Percentiles rank a stretch among this genome's conserved stretches.
phyloP scores from a whole-genome alignment of 805 yeast species.

The Schwanniomyces sp. region DNA sequence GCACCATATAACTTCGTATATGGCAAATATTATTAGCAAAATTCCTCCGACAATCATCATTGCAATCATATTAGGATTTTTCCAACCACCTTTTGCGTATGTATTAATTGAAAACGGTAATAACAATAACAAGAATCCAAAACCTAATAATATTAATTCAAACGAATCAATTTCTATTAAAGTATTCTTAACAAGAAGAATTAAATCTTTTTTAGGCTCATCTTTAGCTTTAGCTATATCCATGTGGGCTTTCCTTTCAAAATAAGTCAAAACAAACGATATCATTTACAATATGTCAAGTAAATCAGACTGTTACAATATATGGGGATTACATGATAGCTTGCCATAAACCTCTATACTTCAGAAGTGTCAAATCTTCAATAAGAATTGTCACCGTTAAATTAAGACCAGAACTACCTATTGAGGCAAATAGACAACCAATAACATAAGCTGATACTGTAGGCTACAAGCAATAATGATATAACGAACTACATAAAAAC shows the following conservation, averaged over 20 bases:
- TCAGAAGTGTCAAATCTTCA: conserved; percentile 22
- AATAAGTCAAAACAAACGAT: conserved; percentile 28
- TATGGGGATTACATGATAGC: conserved; percentile 35
- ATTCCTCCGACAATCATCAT: conserved; percentile 42
- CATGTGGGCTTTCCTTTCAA: conserved; percentile 28
- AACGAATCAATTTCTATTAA: conserved; percentile 37
- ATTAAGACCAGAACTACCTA: conserved; percentile 19
- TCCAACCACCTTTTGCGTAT: conserved; percentile 31
- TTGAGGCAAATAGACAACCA: conserved; percentile 17
- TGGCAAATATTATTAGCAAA: conserved; percentile 27
- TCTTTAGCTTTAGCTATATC: conserved; percentile 4
- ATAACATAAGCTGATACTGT: conserved; percentile 22
- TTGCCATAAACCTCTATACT: conserved; percentile 21
- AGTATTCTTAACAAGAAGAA: conserved; percentile 8
- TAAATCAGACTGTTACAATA: conserved; percentile 41
- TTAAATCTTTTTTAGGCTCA: not conserved
- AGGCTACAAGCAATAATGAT: conserved; percentile 18
- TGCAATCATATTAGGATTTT: conserved; percentile 41
- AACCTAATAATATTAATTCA: conserved; percentile 37
- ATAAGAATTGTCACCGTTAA: conserved; percentile 16
- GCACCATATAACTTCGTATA: conserved; percentile 35
- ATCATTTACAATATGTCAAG: conserved; percentile 34
- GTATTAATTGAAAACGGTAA: conserved; percentile 34
- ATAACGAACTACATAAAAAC: conserved; percentile 17
- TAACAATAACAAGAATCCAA: conserved; percentile 36